phyloP scores from a whole-genome alignment of 1,139 yeast genomes.

The Hanseniaspora uvarum region DNA sequence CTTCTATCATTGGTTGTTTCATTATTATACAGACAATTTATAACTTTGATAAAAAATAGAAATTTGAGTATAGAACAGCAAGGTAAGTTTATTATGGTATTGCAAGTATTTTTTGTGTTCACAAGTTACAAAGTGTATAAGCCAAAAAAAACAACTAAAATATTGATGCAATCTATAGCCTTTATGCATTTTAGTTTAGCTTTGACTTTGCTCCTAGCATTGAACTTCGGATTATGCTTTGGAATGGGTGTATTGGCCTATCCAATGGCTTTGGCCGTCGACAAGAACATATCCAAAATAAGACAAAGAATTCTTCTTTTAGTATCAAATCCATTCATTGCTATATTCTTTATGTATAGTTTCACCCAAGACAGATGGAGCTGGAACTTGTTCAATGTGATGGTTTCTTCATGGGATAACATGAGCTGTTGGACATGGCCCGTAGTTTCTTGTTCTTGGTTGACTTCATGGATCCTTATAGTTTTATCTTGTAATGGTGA shows the following conservation, averaged over 20 bases:
- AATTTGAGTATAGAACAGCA: constrained; percentile 15
- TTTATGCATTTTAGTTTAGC: constrained; percentile 57
- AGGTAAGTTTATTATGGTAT: constrained; percentile 17
- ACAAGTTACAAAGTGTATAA: constrained; percentile 6
- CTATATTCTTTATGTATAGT: constrained; percentile 34
- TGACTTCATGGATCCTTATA: constrained; percentile 65
- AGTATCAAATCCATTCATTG: constrained; percentile 48
- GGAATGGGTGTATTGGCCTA: constrained; percentile 55
- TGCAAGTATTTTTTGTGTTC: constrained; percentile 19
- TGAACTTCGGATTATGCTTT: constrained; percentile 75
- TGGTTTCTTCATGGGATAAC: constrained; percentile 56
- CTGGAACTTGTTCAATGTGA: constrained; percentile 39
- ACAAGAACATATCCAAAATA: constrained; percentile 9
- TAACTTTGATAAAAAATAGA: constrained; percentile 22
- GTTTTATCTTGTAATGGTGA: constrained; percentile 31
- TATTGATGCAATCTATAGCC: constrained; percentile 35
- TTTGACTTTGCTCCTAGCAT: constrained; percentile 63
- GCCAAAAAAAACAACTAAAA: constrained; percentile 20
- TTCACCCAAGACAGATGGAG: constrained; percentile 32
- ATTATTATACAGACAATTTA: constrained; percentile 18
- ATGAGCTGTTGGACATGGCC: constrained; percentile 85
- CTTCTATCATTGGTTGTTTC: constrained; percentile 21
- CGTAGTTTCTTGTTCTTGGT: constrained; percentile 64
- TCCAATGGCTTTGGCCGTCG: constrained; percentile 52
- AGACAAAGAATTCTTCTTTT: constrained; percentile 32